Base-by-base conservation (phyloP, 768 basidiomycete genomes). In the Tricholoma sp. region DNA sequence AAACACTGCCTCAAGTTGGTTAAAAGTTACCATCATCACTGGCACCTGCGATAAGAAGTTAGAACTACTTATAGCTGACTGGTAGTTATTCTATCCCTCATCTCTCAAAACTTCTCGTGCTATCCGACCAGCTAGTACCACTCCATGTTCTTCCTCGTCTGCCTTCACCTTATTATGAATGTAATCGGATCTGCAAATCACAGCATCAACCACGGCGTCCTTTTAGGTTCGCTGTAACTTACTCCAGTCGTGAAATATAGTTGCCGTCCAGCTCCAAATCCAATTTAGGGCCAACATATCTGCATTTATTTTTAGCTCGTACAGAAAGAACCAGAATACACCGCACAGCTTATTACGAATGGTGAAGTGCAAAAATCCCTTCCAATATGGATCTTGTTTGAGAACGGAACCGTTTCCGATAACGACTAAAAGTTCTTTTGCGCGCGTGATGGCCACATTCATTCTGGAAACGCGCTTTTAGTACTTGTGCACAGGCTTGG, bases 381-480 rank as follows among this genome's bases (percentile, higher is more conserved):
- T 75, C 80, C 80, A 81, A 56, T 79, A 80, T 1, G 78, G 74
- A 65, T 81, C 80, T 15, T 66, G 65, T 56, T 74, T 70, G 3
- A 80, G 67, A 3, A 79, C 65, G 0, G 57, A 58, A 12, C 70
- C 76, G 59, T 79, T 80, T 8, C 80, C 80, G 49, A 80, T 69
- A 15, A 81, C 73, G 6, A 81, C 69, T 17, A 81, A 58, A n/a
- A 81, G 71, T 57, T 80, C 78, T 57, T 75, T 80, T 3, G 80
- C 80, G n/a, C 80, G 77, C 2, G 80, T 80, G 29, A 81, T 79
- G 9, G 78, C 76, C 7, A 80, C 80, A 55, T 81, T 81, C 79
- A 81, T 79, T 57, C 80, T 81, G 50, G 24, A 29, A n/a, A 2
- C 12, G 0, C 17, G 49, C 3, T 50, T 13, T 50, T 24, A 15